Evolutionary conservation across 192 early-diverging fungal genomes (phyloP).

Genomic region (Backusella mclennaniae): DNA sequence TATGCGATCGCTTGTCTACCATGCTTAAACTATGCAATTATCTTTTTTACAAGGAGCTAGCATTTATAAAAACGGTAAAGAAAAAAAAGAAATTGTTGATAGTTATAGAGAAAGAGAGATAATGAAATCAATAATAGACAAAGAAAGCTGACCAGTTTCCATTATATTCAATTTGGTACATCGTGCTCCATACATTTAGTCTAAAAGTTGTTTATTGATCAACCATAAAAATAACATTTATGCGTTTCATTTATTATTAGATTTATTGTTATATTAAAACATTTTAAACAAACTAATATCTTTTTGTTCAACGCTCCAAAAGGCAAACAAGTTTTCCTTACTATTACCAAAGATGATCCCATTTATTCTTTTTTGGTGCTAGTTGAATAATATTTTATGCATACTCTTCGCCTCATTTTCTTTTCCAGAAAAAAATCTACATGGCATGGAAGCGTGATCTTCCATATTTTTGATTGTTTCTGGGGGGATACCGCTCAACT

Average conservation of each 20-base stretch:
- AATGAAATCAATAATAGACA: background rate
- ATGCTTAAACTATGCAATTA: too few relatives aligned
- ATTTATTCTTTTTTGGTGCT: background rate
- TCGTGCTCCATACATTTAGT: background rate
- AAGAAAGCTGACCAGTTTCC: background rate
- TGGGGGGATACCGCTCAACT: background rate
- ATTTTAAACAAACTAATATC: background rate
- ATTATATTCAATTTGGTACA: background rate
- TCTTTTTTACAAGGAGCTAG: too few relatives aligned
- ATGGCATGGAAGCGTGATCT: background rate
- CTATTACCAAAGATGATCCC: background rate
- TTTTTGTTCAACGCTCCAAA: background rate
- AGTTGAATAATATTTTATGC: background rate
- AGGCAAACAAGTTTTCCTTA: background rate
- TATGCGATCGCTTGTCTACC: background rate
- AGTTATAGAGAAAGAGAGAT: background rate
- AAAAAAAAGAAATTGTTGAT: background rate
- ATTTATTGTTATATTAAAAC: background rate
- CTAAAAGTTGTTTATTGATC: slow-evolving; percentile 1
- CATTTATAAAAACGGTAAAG: too few relatives aligned
- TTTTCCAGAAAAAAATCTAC: background rate
- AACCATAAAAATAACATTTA: background rate
- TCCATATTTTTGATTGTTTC: background rate
- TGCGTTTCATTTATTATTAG: slow-evolving; percentile 2
- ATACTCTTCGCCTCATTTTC: background rate